Evolutionary conservation across 2,329 filamentous ascomycete genomes (phyloP).

Genomic region (Phaeophleospora eucalypticola): DNA sequence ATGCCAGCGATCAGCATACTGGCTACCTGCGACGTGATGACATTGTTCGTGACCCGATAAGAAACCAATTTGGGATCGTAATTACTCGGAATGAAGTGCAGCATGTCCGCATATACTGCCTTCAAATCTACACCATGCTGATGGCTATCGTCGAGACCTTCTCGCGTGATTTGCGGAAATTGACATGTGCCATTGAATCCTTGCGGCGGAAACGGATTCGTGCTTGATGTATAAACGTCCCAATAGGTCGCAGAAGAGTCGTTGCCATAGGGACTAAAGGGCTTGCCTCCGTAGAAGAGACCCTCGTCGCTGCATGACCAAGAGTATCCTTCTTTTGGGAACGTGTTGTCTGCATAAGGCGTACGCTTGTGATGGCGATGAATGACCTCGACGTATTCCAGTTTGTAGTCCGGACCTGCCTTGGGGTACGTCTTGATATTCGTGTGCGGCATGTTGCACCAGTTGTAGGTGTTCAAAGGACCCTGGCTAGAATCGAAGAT

Average conservation of each 20-base stretch:
- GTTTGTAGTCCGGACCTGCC: conserved; percentile 52
- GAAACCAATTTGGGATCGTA: conserved; percentile 46
- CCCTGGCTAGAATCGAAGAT: conserved; percentile 60
- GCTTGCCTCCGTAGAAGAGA: conserved; percentile 65
- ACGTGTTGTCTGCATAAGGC: conserved; percentile 72
- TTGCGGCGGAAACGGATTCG: conserved; percentile 62
- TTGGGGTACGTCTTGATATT: conserved; percentile 59
- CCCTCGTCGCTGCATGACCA: conserved; percentile 71
- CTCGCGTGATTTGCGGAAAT: conserved; percentile 74
- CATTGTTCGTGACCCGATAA: conserved; percentile 76
- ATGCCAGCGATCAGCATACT: conserved; percentile 70
- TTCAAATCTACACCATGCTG: conserved; percentile 73
- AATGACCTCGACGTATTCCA: conserved; percentile 75
- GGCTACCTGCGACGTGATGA: conserved; percentile 77
- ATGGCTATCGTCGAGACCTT: conserved; percentile 69
- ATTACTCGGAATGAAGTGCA: conserved; percentile 61
- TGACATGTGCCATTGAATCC: conserved; percentile 72
- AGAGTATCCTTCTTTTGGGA: conserved; percentile 66
- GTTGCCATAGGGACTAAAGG: conserved; percentile 46
- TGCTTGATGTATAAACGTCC: conserved; percentile 56
- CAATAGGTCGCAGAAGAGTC: conserved; percentile 59
- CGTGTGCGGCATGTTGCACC: conserved; percentile 87
- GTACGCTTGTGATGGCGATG: conserved; percentile 84
- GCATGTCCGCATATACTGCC: conserved; percentile 67
- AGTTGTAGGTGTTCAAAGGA: conserved; percentile 67